A percentile compares a stretch with the other conserved stretches of the same genome.
These are phyloP conservation scores for Rhodosporidiobolus odoratus DNA, from an alignment of 768 basidiomycete species.

Conservation along the genomic window DNA sequence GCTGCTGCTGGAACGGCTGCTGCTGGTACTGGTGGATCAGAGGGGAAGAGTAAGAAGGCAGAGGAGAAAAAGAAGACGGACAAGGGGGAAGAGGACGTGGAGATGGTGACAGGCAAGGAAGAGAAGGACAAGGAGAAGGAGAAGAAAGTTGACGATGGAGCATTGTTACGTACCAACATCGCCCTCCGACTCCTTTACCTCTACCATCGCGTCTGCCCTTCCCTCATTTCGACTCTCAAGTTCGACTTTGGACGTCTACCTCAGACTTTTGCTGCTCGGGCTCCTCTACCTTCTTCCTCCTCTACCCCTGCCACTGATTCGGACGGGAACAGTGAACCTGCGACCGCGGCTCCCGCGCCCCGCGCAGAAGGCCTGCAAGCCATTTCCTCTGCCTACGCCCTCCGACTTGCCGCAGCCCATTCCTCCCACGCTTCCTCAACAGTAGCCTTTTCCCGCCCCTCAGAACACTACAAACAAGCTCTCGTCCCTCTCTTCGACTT, in stretches of 20 bases:
- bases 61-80: background rate
- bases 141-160: conserved; percentile 23
- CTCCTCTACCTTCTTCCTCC: background rate
- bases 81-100: background rate
- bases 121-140: background rate
- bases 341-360: background rate
- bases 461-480: conserved; percentile 47
- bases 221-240: conserved; percentile 66
- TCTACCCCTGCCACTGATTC: background rate
- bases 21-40: background rate
- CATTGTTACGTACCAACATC: conserved; percentile 63
- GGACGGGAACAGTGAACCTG: background rate
- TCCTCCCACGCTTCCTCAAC: background rate
- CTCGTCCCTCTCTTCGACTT: conserved; percentile 67
- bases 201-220: conserved; percentile 72
- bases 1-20: background rate
- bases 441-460: conserved; percentile 50
- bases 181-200: conserved; percentile 76
- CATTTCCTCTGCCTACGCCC: conserved; percentile 53
- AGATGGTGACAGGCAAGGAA: background rate
- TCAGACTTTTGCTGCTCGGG: conserved; percentile 16
- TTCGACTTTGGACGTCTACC: conserved; percentile 78
- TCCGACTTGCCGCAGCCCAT: conserved; percentile 70
- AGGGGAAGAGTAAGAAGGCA: background rate
- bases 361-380: conserved; percentile 39